Evolutionary conservation across 2,329 filamentous ascomycete genomes (phyloP), one percentile per base, ranked within the genome.

Genomic region (Madurella mycetomatis): DNA sequence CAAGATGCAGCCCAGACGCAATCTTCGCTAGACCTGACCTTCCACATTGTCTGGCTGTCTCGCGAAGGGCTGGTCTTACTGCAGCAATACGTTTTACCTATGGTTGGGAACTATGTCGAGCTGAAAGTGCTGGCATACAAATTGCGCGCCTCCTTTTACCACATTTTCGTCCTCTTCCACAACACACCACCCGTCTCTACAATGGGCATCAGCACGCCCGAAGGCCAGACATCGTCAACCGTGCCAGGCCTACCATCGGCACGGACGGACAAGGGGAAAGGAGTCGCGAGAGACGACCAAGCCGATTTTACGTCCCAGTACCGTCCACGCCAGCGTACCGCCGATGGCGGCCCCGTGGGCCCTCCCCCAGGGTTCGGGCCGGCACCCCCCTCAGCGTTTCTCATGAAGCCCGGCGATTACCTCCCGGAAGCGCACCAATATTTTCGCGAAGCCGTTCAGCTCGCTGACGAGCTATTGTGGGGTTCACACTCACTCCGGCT

Each of bases 131-230:
- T 99, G 59, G 86, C 89, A 17, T 90, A 90, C 69, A 99, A 97
- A 72, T 80, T 99, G 13, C 86, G 90, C 56, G 94, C 94, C 15
- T 95, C 90, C 17, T 95, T 97, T 68, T 94, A 95, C 65, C 92
- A 99, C 73, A 90, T 99, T 61, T 96, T 96, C 69, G 94, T 95
- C 51, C 81, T 97, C 12, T 97, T 96, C 67, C 90, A 96, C 74
- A 96, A 96, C 71, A 84, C 90, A 50, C 92, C 92, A 0, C 80
- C 87, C 0, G 82, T 96, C 53, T 86, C 85, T 43, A 75, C 79
- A 37, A 78, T 83, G 65, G 79, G 79, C 17, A 73, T 81, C 55
- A 74, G 76, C 58, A 76, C 76, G 0, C 75, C 78, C 12, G 77
- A 79, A 47, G 64, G 67, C 3, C 68, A 74, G 46, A 71, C 69